Conservation (phyloP, 2,329 filamentous ascomycete genomes). For the Alternaria solani region DNA sequence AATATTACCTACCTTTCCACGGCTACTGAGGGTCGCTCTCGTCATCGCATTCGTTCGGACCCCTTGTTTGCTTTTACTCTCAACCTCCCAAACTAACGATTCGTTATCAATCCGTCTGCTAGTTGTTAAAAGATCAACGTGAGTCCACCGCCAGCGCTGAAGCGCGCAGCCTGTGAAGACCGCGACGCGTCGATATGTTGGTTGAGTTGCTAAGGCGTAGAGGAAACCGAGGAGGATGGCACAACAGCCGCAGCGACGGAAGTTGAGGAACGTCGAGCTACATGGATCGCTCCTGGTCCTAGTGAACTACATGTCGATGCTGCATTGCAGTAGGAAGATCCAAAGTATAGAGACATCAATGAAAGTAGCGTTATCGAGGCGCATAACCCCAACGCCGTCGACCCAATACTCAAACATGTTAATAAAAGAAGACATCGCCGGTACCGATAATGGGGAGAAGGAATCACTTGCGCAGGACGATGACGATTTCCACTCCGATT, state of each 20-base stretch:
- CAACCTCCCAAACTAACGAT: neutral
- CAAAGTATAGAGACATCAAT: neutral
- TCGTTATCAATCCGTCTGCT: neutral
- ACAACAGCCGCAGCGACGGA: too few relatives aligned
- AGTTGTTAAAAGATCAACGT: neutral
- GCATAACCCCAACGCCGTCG: neutral
- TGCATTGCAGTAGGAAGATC: neutral
- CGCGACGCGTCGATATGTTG: too few relatives aligned
- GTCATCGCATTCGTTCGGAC: neutral
- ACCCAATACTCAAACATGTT: neutral
- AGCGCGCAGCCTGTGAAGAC: too few relatives aligned
- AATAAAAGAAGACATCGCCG: neutral
- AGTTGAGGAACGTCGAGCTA: too few relatives aligned
- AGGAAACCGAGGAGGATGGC: too few relatives aligned
- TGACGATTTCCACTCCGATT: neutral
- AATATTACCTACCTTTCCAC: neutral
- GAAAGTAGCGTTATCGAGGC: neutral
- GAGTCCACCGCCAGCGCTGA: too few relatives aligned
- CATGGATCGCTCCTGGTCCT: too few relatives aligned
- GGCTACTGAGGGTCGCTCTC: neutral
- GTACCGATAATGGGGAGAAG: neutral
- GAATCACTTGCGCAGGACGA: neutral
- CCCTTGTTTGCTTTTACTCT: neutral
- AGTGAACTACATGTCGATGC: too few relatives aligned
- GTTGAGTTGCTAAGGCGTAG: too few relatives aligned